Conservation (phyloP, 306 rosid genomes). For the Castanospermum australe region DNA sequence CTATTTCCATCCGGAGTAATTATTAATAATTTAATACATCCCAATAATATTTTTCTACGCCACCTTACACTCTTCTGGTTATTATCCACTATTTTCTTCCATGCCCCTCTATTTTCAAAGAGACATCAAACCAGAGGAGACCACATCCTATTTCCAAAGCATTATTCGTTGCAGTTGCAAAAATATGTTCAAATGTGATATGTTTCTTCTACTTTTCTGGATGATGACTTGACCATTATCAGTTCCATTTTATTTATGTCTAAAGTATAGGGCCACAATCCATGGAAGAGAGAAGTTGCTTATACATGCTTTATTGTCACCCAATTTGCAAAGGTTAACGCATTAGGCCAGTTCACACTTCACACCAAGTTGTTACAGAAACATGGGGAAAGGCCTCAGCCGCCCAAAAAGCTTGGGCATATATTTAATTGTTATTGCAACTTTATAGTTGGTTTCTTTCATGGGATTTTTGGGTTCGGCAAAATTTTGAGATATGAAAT, state of each 20-base stretch:
- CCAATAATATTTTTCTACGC: too few relatives aligned
- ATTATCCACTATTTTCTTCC: neutral
- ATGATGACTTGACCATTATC: neutral
- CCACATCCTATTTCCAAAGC: neutral
- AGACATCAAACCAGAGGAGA: neutral
- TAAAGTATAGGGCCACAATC: too few relatives aligned
- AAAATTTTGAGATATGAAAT: neutral
- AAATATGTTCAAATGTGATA: neutral
- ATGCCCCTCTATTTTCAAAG: neutral
- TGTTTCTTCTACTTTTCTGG: neutral
- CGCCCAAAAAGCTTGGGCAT: neutral
- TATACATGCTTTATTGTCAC: neutral
- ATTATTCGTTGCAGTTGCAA: neutral
- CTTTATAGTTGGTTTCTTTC: constrained; percentile 14
- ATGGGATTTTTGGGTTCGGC: neutral
- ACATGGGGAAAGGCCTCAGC: too few relatives aligned
- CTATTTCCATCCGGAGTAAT: too few relatives aligned
- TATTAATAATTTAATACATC: too few relatives aligned
- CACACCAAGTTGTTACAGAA: too few relatives aligned
- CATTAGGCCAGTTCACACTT: neutral
- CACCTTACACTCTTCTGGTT: neutral
- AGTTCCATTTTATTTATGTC: neutral
- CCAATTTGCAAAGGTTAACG: neutral
- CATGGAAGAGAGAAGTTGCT: too few relatives aligned
- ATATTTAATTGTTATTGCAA: neutral